Conservation (phyloP, 1,139 yeast genomes). For the Suhomyces panamericanus region DNA sequence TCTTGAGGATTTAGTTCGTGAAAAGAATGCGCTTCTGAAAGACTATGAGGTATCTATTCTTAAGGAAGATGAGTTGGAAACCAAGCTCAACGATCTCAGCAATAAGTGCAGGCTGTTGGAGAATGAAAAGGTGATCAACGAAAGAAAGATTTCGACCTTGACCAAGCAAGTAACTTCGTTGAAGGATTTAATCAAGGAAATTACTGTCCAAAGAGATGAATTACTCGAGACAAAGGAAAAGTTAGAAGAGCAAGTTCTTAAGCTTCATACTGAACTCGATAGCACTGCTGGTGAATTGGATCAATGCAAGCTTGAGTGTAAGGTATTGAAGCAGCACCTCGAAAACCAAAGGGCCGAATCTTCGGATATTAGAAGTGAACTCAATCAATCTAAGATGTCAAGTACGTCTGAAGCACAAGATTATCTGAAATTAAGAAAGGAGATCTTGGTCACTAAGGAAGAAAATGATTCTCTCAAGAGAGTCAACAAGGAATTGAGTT, state of each 20-base stretch:
- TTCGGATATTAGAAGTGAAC: conserved; percentile 34
- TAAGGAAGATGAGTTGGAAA: conserved; percentile 53
- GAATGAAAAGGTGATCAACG: conserved; percentile 46
- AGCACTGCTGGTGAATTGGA: conserved; percentile 39
- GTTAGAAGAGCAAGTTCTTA: conserved; percentile 48
- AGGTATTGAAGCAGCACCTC: conserved; percentile 38
- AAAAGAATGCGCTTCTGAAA: conserved; percentile 50
- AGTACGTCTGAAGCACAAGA: conserved; percentile 36
- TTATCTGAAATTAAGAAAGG: conserved; percentile 40
- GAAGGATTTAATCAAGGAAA: conserved; percentile 53
- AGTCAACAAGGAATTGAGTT: conserved; percentile 36
- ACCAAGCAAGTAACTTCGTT: conserved; percentile 52
- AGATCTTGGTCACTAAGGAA: conserved; percentile 39
- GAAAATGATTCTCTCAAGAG: conserved; percentile 45
- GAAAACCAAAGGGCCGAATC: conserved; percentile 37
- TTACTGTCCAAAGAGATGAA: conserved; percentile 50
- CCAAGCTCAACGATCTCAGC: conserved; percentile 43
- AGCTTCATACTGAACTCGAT: conserved; percentile 46
- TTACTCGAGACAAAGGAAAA: conserved; percentile 48
- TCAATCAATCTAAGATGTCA: conserved; percentile 36
- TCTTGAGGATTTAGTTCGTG: conserved; percentile 53
- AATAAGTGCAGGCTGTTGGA: conserved; percentile 48
- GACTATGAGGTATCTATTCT: conserved; percentile 52
- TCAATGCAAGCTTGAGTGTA: conserved; percentile 32
- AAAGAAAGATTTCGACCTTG: conserved; percentile 48